phyloP scores from a whole-genome alignment of 148 eudicot species.

The Polygonum maritimum region DNA sequence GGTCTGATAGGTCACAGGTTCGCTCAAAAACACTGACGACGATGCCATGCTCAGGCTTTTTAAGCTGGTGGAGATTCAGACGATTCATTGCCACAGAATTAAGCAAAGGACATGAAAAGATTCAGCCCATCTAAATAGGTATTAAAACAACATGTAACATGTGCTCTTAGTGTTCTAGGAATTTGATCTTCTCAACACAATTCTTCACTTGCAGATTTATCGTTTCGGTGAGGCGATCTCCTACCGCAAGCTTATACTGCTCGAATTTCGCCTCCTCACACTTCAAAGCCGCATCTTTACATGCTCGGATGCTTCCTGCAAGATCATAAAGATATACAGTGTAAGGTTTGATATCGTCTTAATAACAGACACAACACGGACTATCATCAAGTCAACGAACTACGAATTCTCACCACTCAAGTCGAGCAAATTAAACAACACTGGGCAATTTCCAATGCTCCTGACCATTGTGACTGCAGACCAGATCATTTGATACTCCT shows the following conservation, averaged over 20 bases:
- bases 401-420: constrained; percentile 64
- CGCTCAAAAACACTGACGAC: too few species aligned
- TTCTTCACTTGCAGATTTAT: constrained; percentile 58
- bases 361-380: background rate
- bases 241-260: constrained; percentile 56
- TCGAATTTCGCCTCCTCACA: constrained; percentile 79
- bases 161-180: constrained; percentile 2
- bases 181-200: constrained; percentile 13
- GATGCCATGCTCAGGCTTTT: too few species aligned
- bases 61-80: too few species aligned
- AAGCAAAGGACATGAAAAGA: too few species aligned
- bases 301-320: constrained; percentile 72
- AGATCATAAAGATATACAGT: background rate
- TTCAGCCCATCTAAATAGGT: background rate
- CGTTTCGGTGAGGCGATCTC: constrained; percentile 38
- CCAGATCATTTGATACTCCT: constrained; percentile 82
- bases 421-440: constrained; percentile 65
- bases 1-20: too few species aligned
- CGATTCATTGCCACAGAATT: too few species aligned
- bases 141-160: background rate
- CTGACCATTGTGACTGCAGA: constrained; percentile 69
- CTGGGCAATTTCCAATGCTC: constrained; percentile 63
- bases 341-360: background rate
- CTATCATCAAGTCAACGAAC: too few species aligned
- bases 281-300: constrained; percentile 70